Evolutionary conservation across 2,329 filamentous ascomycete species (phyloP).

Genomic region (Diaporthe ampelina): DNA sequence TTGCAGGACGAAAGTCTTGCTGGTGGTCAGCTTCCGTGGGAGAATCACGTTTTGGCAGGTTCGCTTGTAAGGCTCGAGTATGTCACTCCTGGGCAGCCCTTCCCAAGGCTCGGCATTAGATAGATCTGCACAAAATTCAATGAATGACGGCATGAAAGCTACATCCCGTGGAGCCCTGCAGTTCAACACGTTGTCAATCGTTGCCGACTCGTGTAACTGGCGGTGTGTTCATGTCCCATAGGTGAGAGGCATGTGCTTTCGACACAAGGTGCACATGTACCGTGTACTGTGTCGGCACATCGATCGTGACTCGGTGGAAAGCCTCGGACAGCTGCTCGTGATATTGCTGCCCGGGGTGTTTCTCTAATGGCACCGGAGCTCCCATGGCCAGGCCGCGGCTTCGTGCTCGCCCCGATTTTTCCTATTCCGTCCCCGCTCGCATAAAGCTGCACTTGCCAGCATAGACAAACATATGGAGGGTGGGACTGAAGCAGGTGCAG

Average conservation of each 20-base stretch:
- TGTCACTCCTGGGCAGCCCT: neutral
- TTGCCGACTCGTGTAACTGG: neutral
- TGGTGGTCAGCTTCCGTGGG: neutral
- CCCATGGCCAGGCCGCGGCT: no score
- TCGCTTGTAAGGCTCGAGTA: neutral
- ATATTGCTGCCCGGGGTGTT: no score
- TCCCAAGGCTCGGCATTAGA: neutral
- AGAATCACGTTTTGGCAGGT: neutral
- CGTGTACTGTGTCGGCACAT: neutral
- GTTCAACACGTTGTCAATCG: neutral
- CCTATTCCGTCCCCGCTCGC: neutral
- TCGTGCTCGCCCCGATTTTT: neutral
- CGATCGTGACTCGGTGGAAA: no score
- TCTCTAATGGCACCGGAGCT: no score
- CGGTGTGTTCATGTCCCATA: neutral
- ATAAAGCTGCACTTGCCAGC: neutral
- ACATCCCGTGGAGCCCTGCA: no score
- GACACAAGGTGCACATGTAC: neutral
- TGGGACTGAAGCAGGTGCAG: neutral
- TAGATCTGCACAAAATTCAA: neutral
- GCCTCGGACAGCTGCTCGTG: neutral
- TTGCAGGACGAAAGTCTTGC: no score
- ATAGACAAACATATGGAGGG: neutral
- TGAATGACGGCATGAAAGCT: neutral
- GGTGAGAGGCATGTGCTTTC: no score